Evolutionary conservation across 1,284 basidiomycete genomes (phyloP), one percentile per base, ranked within the genome.

Genomic region (Ganoderma meredithae): DNA sequence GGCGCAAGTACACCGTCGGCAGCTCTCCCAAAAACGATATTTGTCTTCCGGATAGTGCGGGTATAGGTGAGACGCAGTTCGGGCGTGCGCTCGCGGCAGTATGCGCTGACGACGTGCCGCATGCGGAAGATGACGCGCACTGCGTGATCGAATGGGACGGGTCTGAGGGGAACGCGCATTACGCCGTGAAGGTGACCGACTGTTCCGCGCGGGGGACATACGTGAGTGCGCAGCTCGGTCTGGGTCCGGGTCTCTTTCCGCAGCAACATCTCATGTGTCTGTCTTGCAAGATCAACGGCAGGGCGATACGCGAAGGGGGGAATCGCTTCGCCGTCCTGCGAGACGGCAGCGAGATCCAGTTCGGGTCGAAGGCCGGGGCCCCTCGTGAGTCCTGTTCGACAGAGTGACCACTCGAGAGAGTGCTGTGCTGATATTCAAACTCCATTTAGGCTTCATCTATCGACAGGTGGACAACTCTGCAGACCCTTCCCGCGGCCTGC

Each of bases 291-390:
- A 90, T 96, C 76, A 94, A 94, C 72, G 89, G 90, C 55, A 15
- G 79, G 81, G 61, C 88, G 83, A 76, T 84, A 95, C 68, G 88
- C 86, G 62, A 89, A 81, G 73, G 83, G 82, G 69, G 55, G 13
- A 56, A 56, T 71, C 82, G 84, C 44, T 84, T 84, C 44, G 81
- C 85, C 39, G 82, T 95, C 62, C 81, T 97, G 61, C 84, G 83
- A 33, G 91, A 96, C 71, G 94, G 95, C 3, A 92, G 92, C 74
- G 95, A 96, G 78, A 85, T 97, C 65, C 89, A 90, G 8, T 91
- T 96, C 74, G 95, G 94, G 8, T 86, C 89, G 1, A 12, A 67
- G 79, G 9, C 81, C 84, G 10, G 84, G 87, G 62, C 76, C 79
- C 8, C 81, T 83, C 9, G 81, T 83, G 33, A 79, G 81, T 63